Conservation (phyloP, 441 rosid genomes). For the Gossypium aridum region DNA sequence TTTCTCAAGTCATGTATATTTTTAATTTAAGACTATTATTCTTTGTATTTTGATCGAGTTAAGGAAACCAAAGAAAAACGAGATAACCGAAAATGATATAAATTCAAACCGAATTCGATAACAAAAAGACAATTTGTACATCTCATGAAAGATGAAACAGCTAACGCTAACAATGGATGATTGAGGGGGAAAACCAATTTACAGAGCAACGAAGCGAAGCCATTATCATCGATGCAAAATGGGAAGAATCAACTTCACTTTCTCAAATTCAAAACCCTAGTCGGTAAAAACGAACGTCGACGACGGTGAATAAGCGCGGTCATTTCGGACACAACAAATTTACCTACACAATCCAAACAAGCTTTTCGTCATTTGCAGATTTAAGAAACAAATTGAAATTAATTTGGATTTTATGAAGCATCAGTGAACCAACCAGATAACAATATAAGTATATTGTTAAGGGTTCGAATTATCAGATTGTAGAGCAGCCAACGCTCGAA, state of each 20-base stretch:
- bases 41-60: not conserved
- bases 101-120: not conserved
- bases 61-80: too few relatives aligned
- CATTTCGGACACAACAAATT: not conserved
- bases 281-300: not conserved
- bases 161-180: not conserved
- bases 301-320: not conserved
- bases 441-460: not conserved
- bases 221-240: not conserved
- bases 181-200: not conserved
- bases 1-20: not conserved
- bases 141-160: not conserved
- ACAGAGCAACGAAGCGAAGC: not conserved
- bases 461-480: too few relatives aligned
- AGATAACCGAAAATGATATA: not conserved
- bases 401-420: not conserved
- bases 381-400: not conserved
- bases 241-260: not conserved
- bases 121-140: not conserved
- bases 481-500: too few relatives aligned
- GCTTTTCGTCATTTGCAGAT: not conserved
- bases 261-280: not conserved
- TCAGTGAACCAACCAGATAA: not conserved
- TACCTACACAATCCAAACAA: conserved; percentile 9
- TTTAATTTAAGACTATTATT: too few relatives aligned